Percentiles rank a stretch among this genome's conserved stretches.
phyloP scores from a whole-genome alignment of 2,329 filamentous ascomycete species.

The Calcarisporium arbuscula region DNA sequence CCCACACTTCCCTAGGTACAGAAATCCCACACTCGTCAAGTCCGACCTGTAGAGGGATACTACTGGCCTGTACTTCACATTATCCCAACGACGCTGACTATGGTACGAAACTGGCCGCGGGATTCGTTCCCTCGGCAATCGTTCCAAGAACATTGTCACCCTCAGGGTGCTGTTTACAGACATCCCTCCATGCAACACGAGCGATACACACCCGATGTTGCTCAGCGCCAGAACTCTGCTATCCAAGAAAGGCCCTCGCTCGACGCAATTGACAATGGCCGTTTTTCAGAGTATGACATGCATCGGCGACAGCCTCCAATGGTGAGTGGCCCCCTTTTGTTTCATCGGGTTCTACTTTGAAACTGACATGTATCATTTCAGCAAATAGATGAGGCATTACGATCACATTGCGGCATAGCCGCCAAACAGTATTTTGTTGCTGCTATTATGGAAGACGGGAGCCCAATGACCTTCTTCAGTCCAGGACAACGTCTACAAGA shows the following conservation, averaged over 20 bases:
- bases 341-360: neutral
- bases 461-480: constrained; percentile 38
- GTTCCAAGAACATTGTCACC: constrained; percentile 17
- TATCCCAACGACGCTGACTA: constrained; percentile 12
- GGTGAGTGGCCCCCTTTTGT: constrained; percentile 20
- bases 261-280: constrained; percentile 23
- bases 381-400: constrained; percentile 46
- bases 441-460: constrained; percentile 41
- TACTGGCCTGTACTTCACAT: neutral
- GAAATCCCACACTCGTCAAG: neutral
- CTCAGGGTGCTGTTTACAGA: constrained; percentile 16
- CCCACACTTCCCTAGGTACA: too few relatives aligned
- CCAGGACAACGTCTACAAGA: constrained; percentile 32
- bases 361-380: constrained; percentile 14
- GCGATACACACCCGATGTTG: constrained; percentile 19
- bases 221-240: constrained; percentile 24
- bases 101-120: constrained; percentile 36
- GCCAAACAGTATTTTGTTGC: constrained; percentile 47
- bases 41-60: neutral
- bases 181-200: constrained; percentile 22
- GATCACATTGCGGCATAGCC: constrained; percentile 45
- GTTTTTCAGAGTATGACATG: constrained; percentile 28
- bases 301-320: constrained; percentile 31
- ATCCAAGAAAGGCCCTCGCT: constrained; percentile 21
- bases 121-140: constrained; percentile 29